Evolutionary conservation across 2,329 filamentous ascomycete species (phyloP).

Genomic region (Coniosporium tulheliwenetii): DNA sequence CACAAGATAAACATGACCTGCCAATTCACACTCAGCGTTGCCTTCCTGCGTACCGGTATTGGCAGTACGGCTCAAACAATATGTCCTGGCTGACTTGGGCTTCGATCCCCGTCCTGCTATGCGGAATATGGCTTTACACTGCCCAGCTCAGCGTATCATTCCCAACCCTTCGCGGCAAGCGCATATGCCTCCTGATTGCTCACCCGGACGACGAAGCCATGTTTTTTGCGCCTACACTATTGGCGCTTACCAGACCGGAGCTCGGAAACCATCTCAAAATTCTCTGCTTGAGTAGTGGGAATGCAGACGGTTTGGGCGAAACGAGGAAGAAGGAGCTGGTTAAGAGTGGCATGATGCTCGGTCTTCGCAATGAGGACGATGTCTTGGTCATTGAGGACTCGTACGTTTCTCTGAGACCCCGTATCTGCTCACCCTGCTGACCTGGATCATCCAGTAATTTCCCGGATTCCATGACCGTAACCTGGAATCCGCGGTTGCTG

Average conservation of each 20-base stretch:
- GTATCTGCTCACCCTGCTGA: background rate
- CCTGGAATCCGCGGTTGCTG: conserved; percentile 60
- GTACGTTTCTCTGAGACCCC: conserved; percentile 20
- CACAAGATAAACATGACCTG: no score
- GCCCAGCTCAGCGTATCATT: conserved; percentile 32
- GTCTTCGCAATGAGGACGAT: conserved; percentile 58
- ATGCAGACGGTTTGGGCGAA: conserved; percentile 77
- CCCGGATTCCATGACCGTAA: conserved; percentile 72
- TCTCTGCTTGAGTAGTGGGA: conserved; percentile 74
- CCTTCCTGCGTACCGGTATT: no score
- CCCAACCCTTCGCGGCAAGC: conserved; percentile 61
- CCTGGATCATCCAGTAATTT: conserved; percentile 39
- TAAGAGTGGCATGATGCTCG: conserved; percentile 63
- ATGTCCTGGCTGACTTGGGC: conserved; percentile 26
- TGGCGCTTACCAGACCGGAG: conserved; percentile 66
- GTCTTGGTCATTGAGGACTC: conserved; percentile 73
- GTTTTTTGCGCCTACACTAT: conserved; percentile 88
- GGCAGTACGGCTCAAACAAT: conserved; percentile 1
- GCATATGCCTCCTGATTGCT: conserved; percentile 83
- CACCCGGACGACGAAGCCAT: conserved; percentile 98
- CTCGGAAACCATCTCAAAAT: conserved; percentile 88
- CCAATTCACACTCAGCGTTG: no score
- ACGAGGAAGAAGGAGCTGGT: conserved; percentile 71
- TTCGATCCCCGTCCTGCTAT: conserved; percentile 23
- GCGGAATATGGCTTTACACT: conserved; percentile 31